These are phyloP conservation scores for Zasmidium cellare DNA, from an alignment of 2,329 filamentous ascomycete genomes.

Conservation along the genomic window DNA sequence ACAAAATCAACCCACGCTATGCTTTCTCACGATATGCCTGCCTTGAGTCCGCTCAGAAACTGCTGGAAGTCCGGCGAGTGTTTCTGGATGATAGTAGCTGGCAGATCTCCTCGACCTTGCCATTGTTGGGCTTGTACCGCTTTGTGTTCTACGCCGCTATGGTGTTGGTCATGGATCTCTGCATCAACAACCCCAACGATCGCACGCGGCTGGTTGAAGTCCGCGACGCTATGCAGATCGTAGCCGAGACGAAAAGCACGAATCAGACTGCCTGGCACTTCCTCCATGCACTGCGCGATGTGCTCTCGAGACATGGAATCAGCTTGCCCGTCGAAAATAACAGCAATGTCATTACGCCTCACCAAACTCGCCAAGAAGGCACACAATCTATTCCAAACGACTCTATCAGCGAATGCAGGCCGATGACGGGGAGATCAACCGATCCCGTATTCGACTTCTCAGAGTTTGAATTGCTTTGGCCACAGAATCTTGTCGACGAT, in stretches of 20 bases:
- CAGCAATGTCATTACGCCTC: neutral
- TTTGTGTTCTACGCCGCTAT: neutral
- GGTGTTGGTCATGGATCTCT: neutral
- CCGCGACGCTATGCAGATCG: neutral
- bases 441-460: neutral
- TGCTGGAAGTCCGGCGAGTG: conserved; percentile 1
- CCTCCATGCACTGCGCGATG: conserved; percentile 8
- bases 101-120: neutral
- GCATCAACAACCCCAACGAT: neutral
- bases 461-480: neutral
- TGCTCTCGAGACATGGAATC: neutral
- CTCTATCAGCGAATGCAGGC: neutral
- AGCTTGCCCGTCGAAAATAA: neutral
- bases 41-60: conserved; percentile 18
- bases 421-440: neutral
- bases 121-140: neutral
- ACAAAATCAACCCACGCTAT: conserved; percentile 10
- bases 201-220: neutral
- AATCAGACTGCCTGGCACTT: conserved; percentile 7
- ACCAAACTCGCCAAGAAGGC: neutral
- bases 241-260: neutral
- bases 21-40: conserved; percentile 18
- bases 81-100: neutral
- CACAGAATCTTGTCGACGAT: neutral
- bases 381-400: neutral